Conservation (phyloP, 441 rosid genomes). For the Pelargonium cotyledonis region DNA sequence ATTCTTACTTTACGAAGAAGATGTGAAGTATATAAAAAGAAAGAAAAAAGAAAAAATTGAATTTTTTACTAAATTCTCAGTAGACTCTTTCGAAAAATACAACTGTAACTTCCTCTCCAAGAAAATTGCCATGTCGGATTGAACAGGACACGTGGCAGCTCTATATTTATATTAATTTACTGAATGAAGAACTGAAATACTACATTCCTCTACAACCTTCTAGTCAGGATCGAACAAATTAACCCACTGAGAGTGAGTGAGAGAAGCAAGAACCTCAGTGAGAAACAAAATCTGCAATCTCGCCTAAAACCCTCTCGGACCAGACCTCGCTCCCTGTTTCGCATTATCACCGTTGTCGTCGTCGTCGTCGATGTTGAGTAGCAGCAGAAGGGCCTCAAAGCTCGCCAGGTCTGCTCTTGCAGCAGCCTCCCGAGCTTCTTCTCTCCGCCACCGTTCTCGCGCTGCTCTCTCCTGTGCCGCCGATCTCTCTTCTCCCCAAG, state of each 20-base stretch:
- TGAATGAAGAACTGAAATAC: too few species aligned
- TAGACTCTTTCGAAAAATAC: too few species aligned
- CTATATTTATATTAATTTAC: too few species aligned
- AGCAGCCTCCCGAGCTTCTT: neutral
- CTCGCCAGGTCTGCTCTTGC: constrained; percentile 6
- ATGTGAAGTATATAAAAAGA: too few species aligned
- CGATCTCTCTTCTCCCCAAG: neutral
- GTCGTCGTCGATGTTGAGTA: neutral
- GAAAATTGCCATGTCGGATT: too few species aligned
- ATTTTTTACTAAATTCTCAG: too few species aligned
- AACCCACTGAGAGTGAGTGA: too few species aligned
- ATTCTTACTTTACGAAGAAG: too few species aligned
- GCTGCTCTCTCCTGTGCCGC: neutral
- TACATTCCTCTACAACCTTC: neutral
- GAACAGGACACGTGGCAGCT: too few species aligned
- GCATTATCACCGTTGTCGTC: neutral
- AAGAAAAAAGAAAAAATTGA: too few species aligned
- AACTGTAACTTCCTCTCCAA: too few species aligned
- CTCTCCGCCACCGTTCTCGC: neutral
- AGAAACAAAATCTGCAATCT: neutral
- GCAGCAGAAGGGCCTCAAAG: constrained; percentile 4
- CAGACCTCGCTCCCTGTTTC: neutral
- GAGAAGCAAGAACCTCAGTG: too few species aligned
- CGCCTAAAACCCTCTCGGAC: neutral
- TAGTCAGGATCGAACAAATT: neutral